Evolutionary conservation across 1,139 yeast species (phyloP).

Genomic region (Yamadazyma triangularis): DNA sequence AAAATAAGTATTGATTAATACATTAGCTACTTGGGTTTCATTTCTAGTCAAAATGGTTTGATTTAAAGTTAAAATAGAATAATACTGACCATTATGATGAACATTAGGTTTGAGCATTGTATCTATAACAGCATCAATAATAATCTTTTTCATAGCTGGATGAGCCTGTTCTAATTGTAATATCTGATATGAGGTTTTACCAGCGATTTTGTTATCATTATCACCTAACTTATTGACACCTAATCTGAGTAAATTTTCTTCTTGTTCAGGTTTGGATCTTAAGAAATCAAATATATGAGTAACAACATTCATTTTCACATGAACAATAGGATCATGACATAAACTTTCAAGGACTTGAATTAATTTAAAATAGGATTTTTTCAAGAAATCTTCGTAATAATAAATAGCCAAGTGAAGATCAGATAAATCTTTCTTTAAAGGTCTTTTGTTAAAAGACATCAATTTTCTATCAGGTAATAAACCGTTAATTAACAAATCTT

Average conservation of each 20-base stretch:
- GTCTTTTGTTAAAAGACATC: slow-evolving; percentile 76
- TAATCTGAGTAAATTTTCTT: slow-evolving; percentile 78
- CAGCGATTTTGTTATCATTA: slow-evolving; percentile 81
- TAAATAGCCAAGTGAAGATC: slow-evolving; percentile 59
- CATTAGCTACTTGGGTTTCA: slow-evolving; percentile 77
- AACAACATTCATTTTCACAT: slow-evolving; percentile 76
- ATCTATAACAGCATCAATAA: slow-evolving; percentile 78
- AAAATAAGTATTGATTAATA: slow-evolving; percentile 78
- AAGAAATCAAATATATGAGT: slow-evolving; percentile 76
- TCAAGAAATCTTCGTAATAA: slow-evolving; percentile 88
- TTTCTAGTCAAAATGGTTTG: slow-evolving; percentile 83
- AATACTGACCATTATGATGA: slow-evolving; percentile 86
- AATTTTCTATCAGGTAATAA: slow-evolving; percentile 84
- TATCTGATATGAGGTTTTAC: slow-evolving; percentile 80
- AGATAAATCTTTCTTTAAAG: slow-evolving; percentile 45
- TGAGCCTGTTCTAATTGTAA: slow-evolving; percentile 84
- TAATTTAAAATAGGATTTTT: slow-evolving; percentile 66
- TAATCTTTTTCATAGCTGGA: slow-evolving; percentile 89
- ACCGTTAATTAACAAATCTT: slow-evolving; percentile 79
- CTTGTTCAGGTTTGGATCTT: slow-evolving; percentile 92
- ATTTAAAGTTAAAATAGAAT: slow-evolving; percentile 80
- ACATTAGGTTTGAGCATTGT: slow-evolving; percentile 68
- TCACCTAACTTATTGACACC: slow-evolving; percentile 96
- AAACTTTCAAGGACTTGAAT: slow-evolving; percentile 68
- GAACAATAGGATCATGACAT: slow-evolving; percentile 88